Conservation (phyloP, 1,139 yeast genomes). For the Saccharomyces hybrid region DNA sequence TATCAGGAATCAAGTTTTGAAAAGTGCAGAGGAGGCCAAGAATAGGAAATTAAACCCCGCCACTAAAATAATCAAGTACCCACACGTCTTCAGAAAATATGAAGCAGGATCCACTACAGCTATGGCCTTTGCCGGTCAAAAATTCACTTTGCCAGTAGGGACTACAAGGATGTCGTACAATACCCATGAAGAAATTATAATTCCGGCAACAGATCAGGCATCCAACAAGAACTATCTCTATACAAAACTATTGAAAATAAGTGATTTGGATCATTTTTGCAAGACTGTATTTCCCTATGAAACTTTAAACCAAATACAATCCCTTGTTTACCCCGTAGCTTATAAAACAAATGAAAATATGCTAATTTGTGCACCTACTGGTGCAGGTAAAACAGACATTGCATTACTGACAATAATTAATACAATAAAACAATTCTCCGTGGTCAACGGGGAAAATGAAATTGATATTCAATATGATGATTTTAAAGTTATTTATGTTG, state of each 20-base stretch:
- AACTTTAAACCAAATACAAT: constrained; percentile 80
- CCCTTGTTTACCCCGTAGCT: constrained; percentile 86
- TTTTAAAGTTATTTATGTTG: constrained; percentile 88
- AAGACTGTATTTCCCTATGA: constrained; percentile 78
- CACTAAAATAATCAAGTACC: constrained; percentile 50
- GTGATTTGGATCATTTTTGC: constrained; percentile 68
- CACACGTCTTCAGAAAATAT: constrained; percentile 76
- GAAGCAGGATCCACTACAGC: constrained; percentile 53
- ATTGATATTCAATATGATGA: constrained; percentile 69
- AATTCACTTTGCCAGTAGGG: constrained; percentile 73
- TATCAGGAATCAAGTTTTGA: constrained; percentile 48
- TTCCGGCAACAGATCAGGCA: constrained; percentile 57
- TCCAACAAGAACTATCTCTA: constrained; percentile 42
- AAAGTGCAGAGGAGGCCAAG: constrained; percentile 47
- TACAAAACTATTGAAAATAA: constrained; percentile 48
- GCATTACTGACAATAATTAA: constrained; percentile 80
- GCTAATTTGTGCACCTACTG: constrained; percentile 98
- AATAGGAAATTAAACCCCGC: constrained; percentile 46
- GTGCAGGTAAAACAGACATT: constrained; percentile 98
- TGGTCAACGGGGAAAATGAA: constrained; percentile 42
- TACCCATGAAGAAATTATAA: constrained; percentile 74
- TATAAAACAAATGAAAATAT: constrained; percentile 90
- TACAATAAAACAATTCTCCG: constrained; percentile 57
- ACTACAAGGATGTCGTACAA: constrained; percentile 58
- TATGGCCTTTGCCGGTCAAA: constrained; percentile 71